Base-by-base conservation (phyloP, 305 asterid species). In the Rubia peregrina region DNA sequence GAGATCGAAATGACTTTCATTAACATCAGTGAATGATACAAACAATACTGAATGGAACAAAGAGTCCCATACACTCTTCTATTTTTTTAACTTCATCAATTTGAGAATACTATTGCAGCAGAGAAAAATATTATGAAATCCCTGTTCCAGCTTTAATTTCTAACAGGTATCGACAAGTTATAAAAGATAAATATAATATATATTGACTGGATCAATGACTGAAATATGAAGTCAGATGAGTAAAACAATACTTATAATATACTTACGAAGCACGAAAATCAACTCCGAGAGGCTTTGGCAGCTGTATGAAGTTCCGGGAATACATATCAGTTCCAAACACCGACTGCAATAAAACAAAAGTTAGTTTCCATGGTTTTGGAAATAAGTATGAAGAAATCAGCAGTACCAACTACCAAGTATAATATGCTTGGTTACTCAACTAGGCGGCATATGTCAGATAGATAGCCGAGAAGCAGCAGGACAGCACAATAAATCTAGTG, bases 181-280 rank as follows among this genome's bases (percentile, higher is more conserved):
- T 13, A 16, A 36, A 9, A 71, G 36, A 61, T 6, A 14, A 46
- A 26, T 14, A 19, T 13, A 60, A 68, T 33, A 71, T 5, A 61
- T 43, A 30, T 46, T 6, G 11, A 46, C 9, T 5, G 5, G 41
- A 62, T n/a, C 43, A n/a, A 46, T 46, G 40, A 0, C 36, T 36
- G 36, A 56, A 7, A 10, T 8, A 41, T 61, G 16, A 12, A 43
- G 24, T 48, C 65, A 60, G 64, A 22, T 19, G 49, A n/a, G 41
- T 17, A 38, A 40, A 17, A 3, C 10, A 7, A 36, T 14, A 38
- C 5, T 67, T 36, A 9, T 53, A 70, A 78, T 49, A 36, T 61
- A 87, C 98, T 90, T 87, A 92, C 95, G 96, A 88, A 71, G 97
- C 97, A 53, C 97, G 97, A 46, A 89, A 91, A 83, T 92, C 98